These are phyloP conservation scores for Neonectria ditissima DNA, from an alignment of 2,329 filamentous ascomycete genomes.

Conservation along the genomic window DNA sequence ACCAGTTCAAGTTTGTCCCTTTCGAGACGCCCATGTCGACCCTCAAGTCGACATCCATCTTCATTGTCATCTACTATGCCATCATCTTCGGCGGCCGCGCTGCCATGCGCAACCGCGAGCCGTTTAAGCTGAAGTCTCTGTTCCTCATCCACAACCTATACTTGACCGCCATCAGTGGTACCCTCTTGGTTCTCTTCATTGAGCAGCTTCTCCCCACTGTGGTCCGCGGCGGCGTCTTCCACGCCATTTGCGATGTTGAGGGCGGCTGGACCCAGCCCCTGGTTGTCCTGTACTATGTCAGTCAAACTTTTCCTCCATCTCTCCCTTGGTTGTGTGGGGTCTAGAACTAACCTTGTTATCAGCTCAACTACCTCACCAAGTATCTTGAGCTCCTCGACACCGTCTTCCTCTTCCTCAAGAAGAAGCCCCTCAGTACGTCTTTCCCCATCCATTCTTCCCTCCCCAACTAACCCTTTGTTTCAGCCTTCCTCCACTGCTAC, in stretches of 20 bases:
- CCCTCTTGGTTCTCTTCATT: slow-evolving; percentile 84
- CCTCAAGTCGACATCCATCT: slow-evolving; percentile 81
- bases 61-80: slow-evolving; percentile 89
- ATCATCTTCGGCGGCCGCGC: slow-evolving; percentile 94
- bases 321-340: slow-evolving; percentile 14
- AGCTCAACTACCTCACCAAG: slow-evolving; percentile 99
- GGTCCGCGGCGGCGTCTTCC: slow-evolving; percentile 84
- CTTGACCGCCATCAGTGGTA: slow-evolving; percentile 85
- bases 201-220: slow-evolving; percentile 92
- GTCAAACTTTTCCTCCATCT: slow-evolving; percentile 49
- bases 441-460: neutral
- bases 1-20: slow-evolving; percentile 86
- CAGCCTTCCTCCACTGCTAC: slow-evolving; percentile 97
- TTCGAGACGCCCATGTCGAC: slow-evolving; percentile 92
- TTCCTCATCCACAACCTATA: slow-evolving; percentile 99
- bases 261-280: slow-evolving; percentile 96
- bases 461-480: slow-evolving; percentile 47
- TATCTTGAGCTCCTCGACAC: slow-evolving; percentile 97
- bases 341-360: slow-evolving; percentile 34
- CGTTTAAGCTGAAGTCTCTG: slow-evolving; percentile 87
- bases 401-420: slow-evolving; percentile 97
- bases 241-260: slow-evolving; percentile 81
- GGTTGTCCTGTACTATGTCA: slow-evolving; percentile 95
- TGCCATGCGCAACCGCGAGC: slow-evolving; percentile 86
- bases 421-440: slow-evolving; percentile 85